Base-by-base conservation (phyloP, 805 yeast genomes). In the Candida gorgasii region DNA sequence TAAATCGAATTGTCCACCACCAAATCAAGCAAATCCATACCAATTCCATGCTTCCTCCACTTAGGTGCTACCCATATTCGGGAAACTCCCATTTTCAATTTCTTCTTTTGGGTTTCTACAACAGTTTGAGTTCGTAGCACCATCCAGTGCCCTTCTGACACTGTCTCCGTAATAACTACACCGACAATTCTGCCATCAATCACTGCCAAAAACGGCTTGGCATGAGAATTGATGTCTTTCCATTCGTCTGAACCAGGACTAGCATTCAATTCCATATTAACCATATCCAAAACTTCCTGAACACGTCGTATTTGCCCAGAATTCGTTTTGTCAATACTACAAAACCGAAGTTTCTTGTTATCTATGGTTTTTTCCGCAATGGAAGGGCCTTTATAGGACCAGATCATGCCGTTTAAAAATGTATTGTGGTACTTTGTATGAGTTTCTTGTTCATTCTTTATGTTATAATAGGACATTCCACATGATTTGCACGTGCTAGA, bases 181-280 rank as follows among this genome's bases (percentile, higher is more conserved):
- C 85, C 89, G 2, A 84, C 69, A 0, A 82, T 81, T 29, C 68
- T 58, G 9, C 62, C 65, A 14, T 68, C 58, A 29, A 65, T 61
- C 3, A 82, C 57, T 39, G 74, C 75, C 3, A 82, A 62, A 51
- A 75, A 83, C 1, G 81, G 72, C 30, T 58, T 61, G 27, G 61
- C 48, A 17, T 53, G 53, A 8, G 38, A 39, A 8, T 17, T 28
- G 4, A 31, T 26, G 12, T 15, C 22, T 43, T 52, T 53, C 75
- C 75, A 70, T n/a, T 46, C 47, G 5, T 50, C 45, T 11, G 66
- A 59, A 13, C 59, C 73, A 9, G 33, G 37, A 0, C 70, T 84
- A 0, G 90, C 89, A 58, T 73, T 76, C 36, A 85, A 61, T 47
- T 79, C 85, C 5, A 62, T 66, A 54, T 85, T 84, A 6, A 78